phyloP scores from a whole-genome alignment of 352 stramenopile genomes.

The Phytophthora pistaciae region DNA sequence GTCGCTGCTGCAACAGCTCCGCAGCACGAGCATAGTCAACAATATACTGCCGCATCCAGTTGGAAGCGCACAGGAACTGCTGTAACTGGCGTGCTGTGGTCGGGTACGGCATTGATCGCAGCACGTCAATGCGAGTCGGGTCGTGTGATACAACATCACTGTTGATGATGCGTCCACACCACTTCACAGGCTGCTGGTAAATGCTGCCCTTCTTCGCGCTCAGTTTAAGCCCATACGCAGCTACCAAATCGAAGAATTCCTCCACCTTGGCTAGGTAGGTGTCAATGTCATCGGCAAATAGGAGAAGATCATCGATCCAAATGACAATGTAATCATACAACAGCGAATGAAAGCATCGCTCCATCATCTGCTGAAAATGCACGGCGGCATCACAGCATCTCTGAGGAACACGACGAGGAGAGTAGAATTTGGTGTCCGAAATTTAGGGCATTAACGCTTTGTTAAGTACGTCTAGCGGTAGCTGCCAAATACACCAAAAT shows the following conservation, averaged over 20 bases:
- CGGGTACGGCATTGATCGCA: background rate
- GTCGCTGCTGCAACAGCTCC: too few species aligned
- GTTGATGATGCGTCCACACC: background rate
- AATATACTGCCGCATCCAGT: too few species aligned
- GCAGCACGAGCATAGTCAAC: too few species aligned
- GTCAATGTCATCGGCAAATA: constrained; percentile 20
- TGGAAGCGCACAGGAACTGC: too few species aligned
- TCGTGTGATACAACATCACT: background rate
- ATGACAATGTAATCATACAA: constrained; percentile 22
- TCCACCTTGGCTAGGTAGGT: background rate
- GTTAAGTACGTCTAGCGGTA: background rate
- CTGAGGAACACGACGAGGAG: constrained; percentile 21
- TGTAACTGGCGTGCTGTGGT: too few species aligned
- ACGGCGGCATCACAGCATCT: constrained; percentile 9
- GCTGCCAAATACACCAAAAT: too few species aligned
- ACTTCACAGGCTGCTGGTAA: background rate
- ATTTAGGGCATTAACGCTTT: constrained; percentile 24
- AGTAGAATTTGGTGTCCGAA: constrained; percentile 28
- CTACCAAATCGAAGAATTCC: background rate
- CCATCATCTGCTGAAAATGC: constrained; percentile 18
- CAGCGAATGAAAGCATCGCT: constrained; percentile 10
- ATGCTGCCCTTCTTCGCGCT: background rate
- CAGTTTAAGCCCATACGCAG: background rate
- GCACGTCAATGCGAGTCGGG: background rate
- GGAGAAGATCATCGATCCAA: constrained; percentile 43